Conservation (phyloP, 495 filamentous ascomycete genomes). For the Cercophora samala region DNA sequence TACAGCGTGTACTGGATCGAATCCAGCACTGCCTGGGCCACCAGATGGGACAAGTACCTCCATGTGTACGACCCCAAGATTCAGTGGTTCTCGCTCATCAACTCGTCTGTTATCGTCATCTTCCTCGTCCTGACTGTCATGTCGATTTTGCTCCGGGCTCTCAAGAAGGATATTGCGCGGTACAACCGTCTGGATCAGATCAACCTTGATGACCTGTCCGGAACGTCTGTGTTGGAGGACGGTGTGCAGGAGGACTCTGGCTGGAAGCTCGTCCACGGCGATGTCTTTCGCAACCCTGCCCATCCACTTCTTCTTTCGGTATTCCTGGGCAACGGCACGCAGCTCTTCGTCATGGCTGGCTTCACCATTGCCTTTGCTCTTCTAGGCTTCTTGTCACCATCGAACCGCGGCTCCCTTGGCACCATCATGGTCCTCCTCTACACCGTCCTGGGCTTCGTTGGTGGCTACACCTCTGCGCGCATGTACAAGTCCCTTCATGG, state of each 20-base stretch:
- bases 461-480: constrained; percentile 84
- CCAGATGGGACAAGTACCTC: constrained; percentile 95
- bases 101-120: constrained; percentile 87
- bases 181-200: constrained; percentile 91
- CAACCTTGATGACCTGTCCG: constrained; percentile 77
- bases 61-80: constrained; percentile 95
- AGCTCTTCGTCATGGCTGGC: constrained; percentile 96
- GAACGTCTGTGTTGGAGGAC: constrained; percentile 75
- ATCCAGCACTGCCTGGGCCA: constrained; percentile 84
- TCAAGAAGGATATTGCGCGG: constrained; percentile 90
- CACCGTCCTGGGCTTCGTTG: constrained; percentile 86
- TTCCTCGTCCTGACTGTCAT: constrained; percentile 88
- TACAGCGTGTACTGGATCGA: constrained; percentile 85
- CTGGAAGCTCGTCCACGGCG: constrained; percentile 97
- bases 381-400: constrained; percentile 89
- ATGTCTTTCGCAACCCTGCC: constrained; percentile 87
- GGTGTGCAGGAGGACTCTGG: constrained; percentile 96
- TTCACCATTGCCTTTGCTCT: constrained; percentile 91
- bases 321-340: constrained; percentile 87
- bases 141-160: constrained; percentile 79
- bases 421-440: constrained; percentile 91
- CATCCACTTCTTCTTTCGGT: constrained; percentile 81
- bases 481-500: constrained; percentile 90
- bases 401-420: constrained; percentile 87
- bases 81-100: constrained; percentile 96